A percentile compares a stretch with the other conserved stretches of the same genome.
Evolutionary conservation across 371 early-diverging fungal genomes (phyloP).

Genomic region (Mortierella sp.): DNA sequence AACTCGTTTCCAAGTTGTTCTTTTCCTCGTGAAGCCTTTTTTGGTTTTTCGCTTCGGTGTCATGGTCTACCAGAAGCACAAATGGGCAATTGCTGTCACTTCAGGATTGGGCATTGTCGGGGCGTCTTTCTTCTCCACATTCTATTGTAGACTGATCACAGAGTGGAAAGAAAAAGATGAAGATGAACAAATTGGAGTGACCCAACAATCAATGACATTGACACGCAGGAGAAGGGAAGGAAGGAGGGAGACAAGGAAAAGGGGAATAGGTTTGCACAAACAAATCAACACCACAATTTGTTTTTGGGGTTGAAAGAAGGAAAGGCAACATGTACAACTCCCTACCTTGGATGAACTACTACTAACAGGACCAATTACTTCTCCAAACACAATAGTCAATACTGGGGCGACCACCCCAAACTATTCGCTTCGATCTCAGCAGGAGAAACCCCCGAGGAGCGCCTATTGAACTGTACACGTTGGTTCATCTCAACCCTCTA

Average conservation of each 20-base stretch:
- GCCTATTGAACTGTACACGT: slow-evolving; percentile 78
- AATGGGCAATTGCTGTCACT: background rate
- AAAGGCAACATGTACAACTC: background rate
- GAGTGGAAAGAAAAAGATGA: background rate
- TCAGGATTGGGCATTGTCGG: background rate
- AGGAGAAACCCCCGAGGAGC: slow-evolving; percentile 73
- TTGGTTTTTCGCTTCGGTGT: background rate
- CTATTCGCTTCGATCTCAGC: slow-evolving; percentile 73
- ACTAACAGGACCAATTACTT: background rate
- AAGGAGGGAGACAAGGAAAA: background rate
- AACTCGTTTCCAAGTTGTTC: background rate
- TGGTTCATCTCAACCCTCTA: slow-evolving; percentile 87
- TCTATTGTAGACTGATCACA: slow-evolving; percentile 8
- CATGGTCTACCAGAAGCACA: background rate
- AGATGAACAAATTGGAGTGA: background rate
- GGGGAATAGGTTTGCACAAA: background rate
- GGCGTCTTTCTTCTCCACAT: background rate
- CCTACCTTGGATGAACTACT: background rate
- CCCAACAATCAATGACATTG: slow-evolving; percentile 5
- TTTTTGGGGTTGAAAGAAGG: background rate
- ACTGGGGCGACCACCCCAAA: slow-evolving; percentile 84
- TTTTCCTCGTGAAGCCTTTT: background rate
- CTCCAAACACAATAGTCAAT: slow-evolving; percentile 64
- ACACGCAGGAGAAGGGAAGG: background rate
- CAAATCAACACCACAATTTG: background rate